Conservation (phyloP, 1,284 basidiomycete species). For the Moesziomyces antarcticus region DNA sequence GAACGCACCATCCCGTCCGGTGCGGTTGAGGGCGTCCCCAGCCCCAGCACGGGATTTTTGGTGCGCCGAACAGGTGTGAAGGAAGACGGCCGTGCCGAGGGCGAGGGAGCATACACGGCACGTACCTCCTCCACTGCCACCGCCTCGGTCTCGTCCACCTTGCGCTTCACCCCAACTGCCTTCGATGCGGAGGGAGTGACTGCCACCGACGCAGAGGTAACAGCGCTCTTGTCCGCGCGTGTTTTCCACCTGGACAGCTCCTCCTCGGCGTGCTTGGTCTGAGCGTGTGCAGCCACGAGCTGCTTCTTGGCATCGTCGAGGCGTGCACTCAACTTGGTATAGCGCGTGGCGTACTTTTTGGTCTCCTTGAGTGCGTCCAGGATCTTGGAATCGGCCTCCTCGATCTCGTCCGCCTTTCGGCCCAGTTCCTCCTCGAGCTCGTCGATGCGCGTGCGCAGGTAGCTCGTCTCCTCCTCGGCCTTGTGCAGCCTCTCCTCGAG, state of each 20-base stretch:
- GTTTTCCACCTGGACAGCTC: constrained; percentile 1
- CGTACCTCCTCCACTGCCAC: constrained; percentile 3
- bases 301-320: constrained; percentile 31
- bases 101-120: constrained; percentile 22
- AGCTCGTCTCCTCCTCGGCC: constrained; percentile 12
- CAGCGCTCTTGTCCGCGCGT: no score
- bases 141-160: neutral
- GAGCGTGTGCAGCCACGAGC: neutral
- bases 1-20: constrained; percentile 19
- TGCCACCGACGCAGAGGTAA: no score
- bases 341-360: constrained; percentile 45
- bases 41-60: constrained; percentile 8
- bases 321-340: constrained; percentile 20
- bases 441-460: constrained; percentile 23
- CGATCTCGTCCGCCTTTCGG: constrained; percentile 56
- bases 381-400: constrained; percentile 60
- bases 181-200: neutral
- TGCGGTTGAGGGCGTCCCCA: constrained; percentile 12
- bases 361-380: constrained; percentile 53
- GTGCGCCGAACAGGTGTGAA: constrained; percentile 29
- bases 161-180: neutral
- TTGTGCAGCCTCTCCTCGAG: neutral
- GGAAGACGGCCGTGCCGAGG: constrained; percentile 1
- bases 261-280: neutral
- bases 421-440: constrained; percentile 55